phyloP scores from a whole-genome alignment of 495 filamentous ascomycete genomes.

The Hypoxylon rickii region DNA sequence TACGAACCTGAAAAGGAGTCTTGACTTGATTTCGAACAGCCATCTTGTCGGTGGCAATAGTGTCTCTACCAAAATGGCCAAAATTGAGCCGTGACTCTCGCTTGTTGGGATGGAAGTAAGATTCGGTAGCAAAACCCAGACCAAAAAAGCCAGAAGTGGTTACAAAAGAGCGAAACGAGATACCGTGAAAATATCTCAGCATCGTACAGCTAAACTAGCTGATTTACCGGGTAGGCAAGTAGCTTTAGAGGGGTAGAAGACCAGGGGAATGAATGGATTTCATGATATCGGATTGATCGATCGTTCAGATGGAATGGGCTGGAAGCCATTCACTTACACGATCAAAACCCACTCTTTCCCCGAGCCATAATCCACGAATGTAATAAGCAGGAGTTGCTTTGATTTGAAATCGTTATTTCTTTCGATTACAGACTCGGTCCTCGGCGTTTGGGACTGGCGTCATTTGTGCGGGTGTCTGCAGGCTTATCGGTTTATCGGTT shows the following conservation, averaged over 20 bases:
- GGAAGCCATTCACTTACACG: slow-evolving; percentile 37
- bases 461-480: neutral
- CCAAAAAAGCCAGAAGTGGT: slow-evolving; percentile 17
- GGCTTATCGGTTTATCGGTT: neutral
- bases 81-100: slow-evolving; percentile 20
- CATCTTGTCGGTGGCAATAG: slow-evolving; percentile 18
- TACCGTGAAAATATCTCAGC: slow-evolving; percentile 28
- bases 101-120: slow-evolving; percentile 33
- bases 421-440: slow-evolving; percentile 3
- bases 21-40: slow-evolving; percentile 39
- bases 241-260: slow-evolving; percentile 4
- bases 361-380: slow-evolving; percentile 18
- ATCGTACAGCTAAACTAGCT: too few relatives aligned
- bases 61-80: too few relatives aligned
- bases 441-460: slow-evolving; percentile 11
- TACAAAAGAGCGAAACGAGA: slow-evolving; percentile 27
- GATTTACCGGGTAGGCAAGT: too few relatives aligned
- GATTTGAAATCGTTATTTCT: slow-evolving; percentile 48
- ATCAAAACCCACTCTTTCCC: slow-evolving; percentile 19
- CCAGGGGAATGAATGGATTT: neutral
- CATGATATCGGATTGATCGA: slow-evolving; percentile 9
- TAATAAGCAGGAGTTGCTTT: slow-evolving; percentile 24
- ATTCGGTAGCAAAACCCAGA: slow-evolving; percentile 24
- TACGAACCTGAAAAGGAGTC: slow-evolving; percentile 52
- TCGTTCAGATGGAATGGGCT: slow-evolving; percentile 12